Evolutionary conservation across 495 filamentous ascomycete genomes (phyloP).

Genomic region (Tuber indicum): DNA sequence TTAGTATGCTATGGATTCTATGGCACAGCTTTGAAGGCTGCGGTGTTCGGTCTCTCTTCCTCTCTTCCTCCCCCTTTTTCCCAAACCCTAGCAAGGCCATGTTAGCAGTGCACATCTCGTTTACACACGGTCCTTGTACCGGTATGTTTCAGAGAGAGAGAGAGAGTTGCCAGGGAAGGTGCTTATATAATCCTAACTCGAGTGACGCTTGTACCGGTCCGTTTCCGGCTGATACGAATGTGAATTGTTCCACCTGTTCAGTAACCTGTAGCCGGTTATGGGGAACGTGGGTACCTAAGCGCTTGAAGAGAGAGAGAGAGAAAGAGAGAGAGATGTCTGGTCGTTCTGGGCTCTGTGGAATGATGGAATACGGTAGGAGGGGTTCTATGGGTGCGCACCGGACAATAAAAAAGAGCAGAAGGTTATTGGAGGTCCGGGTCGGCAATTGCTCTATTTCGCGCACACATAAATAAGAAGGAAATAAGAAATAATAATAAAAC

Average conservation of each 20-base stretch:
- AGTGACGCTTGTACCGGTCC: neutral
- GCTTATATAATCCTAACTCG: conserved; percentile 4
- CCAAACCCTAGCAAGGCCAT: neutral
- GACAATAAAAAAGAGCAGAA: neutral
- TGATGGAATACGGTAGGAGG: neutral
- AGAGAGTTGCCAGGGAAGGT: neutral
- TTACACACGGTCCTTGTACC: neutral
- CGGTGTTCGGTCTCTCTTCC: neutral
- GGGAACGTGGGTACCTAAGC: neutral
- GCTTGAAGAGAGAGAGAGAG: neutral
- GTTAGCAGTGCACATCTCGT: neutral
- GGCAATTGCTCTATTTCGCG: neutral
- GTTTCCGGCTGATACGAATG: neutral
- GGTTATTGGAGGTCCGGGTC: neutral
- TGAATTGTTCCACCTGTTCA: neutral
- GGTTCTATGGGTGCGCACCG: neutral
- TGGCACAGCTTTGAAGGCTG: neutral
- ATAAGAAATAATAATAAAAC: conserved; percentile 11
- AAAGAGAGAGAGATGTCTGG: neutral
- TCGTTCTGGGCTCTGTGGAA: neutral
- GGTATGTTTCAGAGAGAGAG: conserved; percentile 1
- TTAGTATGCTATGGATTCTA: neutral
- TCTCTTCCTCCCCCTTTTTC: neutral
- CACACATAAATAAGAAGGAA: neutral
- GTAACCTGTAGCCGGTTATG: neutral